Conservation (phyloP, 805 yeast genomes). For the Pichia paraexigua region DNA sequence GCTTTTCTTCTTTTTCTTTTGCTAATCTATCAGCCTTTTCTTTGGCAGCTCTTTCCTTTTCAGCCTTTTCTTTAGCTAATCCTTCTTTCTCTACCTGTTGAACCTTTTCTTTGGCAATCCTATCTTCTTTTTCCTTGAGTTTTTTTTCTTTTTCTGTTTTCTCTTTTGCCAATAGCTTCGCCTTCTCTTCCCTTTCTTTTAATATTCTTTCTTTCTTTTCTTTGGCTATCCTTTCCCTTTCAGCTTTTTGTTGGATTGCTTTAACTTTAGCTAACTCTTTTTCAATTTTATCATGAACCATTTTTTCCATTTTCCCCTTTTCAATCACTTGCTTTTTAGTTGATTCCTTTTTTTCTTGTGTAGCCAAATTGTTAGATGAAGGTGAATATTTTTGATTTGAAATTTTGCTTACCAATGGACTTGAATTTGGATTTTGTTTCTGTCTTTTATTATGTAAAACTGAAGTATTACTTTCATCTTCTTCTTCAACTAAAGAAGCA, state of each 20-base stretch:
- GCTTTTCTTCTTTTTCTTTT: not conserved
- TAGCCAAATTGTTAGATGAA: not conserved
- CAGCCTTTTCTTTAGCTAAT: not conserved
- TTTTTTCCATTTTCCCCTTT: not conserved
- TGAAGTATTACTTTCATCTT: not conserved
- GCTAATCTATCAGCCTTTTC: not conserved
- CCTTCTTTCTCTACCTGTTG: conserved; percentile 3
- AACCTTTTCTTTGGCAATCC: conserved; percentile 2
- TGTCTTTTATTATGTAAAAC: not conserved
- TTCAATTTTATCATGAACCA: not conserved
- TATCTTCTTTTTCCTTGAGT: not conserved
- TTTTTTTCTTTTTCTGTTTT: not conserved
- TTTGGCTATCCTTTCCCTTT: not conserved
- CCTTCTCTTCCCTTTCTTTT: conserved; percentile 1
- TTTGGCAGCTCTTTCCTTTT: not conserved
- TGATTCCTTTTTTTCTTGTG: conserved; percentile 1
- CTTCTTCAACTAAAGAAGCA: not conserved
- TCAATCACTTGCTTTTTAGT: not conserved
- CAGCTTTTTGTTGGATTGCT: not conserved
- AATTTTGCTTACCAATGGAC: not conserved
- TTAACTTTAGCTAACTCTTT: not conserved
- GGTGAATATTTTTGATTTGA: not conserved
- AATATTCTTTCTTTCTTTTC: not conserved
- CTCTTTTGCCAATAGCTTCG: not conserved
- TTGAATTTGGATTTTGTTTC: not conserved